phyloP scores from a whole-genome alignment of 768 basidiomycete species.

The Pleurotus salmoneostramineus region DNA sequence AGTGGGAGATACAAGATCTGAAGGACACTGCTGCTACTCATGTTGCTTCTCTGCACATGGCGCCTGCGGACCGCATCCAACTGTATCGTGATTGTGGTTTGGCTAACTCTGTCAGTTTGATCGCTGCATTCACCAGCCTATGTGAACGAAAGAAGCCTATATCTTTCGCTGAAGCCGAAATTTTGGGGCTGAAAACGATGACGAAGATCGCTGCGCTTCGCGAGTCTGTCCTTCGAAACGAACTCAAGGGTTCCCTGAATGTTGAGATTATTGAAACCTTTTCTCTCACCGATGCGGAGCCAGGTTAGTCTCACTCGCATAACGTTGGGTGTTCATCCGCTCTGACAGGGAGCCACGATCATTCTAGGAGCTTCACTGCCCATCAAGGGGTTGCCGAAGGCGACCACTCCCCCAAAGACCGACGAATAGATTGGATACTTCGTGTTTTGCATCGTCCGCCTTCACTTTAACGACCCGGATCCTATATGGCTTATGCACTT shows the following conservation, averaged over 20 bases:
- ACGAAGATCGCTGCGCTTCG: neutral
- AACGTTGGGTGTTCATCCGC: too few species aligned
- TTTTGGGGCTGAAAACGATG: conserved; percentile 2
- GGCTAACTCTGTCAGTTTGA: neutral
- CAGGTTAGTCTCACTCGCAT: neutral
- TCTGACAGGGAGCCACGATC: too few species aligned
- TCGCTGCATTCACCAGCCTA: neutral
- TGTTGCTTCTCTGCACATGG: neutral
- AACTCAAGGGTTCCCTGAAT: neutral
- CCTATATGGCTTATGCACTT: too few species aligned
- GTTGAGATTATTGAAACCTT: neutral
- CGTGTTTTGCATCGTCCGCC: too few species aligned
- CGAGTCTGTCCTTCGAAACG: neutral
- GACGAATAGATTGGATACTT: too few species aligned
- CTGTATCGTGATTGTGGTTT: neutral
- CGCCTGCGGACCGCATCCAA: neutral
- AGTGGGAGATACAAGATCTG: neutral
- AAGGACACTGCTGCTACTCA: neutral
- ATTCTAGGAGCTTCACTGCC: too few species aligned
- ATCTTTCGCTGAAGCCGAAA: neutral
- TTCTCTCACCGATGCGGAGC: neutral
- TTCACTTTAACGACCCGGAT: too few species aligned
- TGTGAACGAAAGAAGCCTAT: neutral
- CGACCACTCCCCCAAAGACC: too few species aligned
- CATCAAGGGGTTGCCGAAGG: too few species aligned